phyloP scores from a whole-genome alignment of 2,329 filamentous ascomycete genomes.

The Aspergillus proliferans region DNA sequence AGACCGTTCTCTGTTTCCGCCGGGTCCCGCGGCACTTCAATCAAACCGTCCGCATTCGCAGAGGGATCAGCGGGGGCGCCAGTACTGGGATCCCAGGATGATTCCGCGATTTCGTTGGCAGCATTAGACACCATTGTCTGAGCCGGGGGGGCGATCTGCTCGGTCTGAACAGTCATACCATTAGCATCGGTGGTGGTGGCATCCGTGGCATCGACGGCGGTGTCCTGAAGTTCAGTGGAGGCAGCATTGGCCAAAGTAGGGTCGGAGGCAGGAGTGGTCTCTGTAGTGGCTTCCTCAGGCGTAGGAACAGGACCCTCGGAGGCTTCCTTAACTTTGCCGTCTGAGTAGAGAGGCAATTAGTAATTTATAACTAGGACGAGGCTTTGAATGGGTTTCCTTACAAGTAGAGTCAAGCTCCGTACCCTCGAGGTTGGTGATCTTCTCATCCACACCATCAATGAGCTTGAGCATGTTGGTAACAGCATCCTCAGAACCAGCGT shows the following conservation, averaged over 20 bases:
- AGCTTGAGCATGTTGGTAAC: slow-evolving; percentile 55
- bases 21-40: slow-evolving; percentile 67
- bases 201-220: slow-evolving; percentile 50
- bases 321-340: slow-evolving; percentile 47
- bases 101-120: slow-evolving; percentile 44
- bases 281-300: slow-evolving; percentile 32
- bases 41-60: slow-evolving; percentile 60
- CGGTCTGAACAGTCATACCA: slow-evolving; percentile 9
- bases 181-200: slow-evolving; percentile 45
- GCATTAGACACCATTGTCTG: slow-evolving; percentile 39
- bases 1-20: slow-evolving; percentile 66
- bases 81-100: slow-evolving; percentile 51
- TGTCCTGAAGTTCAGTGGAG: slow-evolving; percentile 52
- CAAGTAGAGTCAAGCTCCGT: slow-evolving; percentile 51
- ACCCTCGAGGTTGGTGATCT: slow-evolving; percentile 52
- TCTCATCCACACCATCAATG: slow-evolving; percentile 54
- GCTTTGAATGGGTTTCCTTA: slow-evolving; percentile 31
- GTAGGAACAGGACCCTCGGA: slow-evolving; percentile 38
- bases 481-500: slow-evolving; percentile 55
- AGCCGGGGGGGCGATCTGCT: slow-evolving; percentile 26
- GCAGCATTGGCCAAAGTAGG: slow-evolving; percentile 57
- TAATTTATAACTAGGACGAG: not conserved
- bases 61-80: slow-evolving; percentile 42
- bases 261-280: slow-evolving; percentile 42
- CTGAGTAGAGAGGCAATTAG: slow-evolving; percentile 26